Percentiles rank a stretch among this genome's conserved stretches.
These are phyloP conservation scores for Macaranga tanarius DNA, from an alignment of 441 rosid genomes.

Conservation along the genomic window DNA sequence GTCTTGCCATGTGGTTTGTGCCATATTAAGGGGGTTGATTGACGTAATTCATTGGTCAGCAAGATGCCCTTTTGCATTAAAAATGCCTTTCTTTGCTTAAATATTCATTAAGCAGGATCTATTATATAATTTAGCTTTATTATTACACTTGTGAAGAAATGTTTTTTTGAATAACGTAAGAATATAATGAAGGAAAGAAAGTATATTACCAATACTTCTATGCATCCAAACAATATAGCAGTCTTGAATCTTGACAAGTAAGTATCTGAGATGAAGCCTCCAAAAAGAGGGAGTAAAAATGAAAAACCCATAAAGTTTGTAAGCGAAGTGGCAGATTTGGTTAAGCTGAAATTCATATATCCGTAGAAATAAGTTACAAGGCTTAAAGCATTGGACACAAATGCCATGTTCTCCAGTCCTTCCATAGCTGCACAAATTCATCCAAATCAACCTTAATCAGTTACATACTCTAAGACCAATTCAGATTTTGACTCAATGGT, in stretches of 20 bases:
- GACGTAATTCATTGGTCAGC: too few species aligned
- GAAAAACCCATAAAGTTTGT: conserved; percentile 63
- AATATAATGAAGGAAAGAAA: not conserved
- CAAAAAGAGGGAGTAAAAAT: conserved; percentile 52
- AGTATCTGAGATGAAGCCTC: conserved; percentile 68
- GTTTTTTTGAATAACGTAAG: too few species aligned
- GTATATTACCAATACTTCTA: conserved; percentile 49
- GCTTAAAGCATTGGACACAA: conserved; percentile 45
- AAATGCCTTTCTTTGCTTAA: too few species aligned
- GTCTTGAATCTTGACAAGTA: conserved; percentile 61
- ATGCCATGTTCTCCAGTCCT: conserved; percentile 66
- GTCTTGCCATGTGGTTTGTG: too few species aligned
- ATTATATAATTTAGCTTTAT: too few species aligned
- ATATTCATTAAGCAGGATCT: too few species aligned
- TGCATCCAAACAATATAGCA: conserved; percentile 47
- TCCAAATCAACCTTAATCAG: not conserved
- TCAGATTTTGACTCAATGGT: too few species aligned
- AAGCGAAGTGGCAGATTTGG: conserved; percentile 57
- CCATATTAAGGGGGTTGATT: too few species aligned
- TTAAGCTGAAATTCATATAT: conserved; percentile 63
- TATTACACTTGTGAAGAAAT: too few species aligned
- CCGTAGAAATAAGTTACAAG: conserved; percentile 53
- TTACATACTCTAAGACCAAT: too few species aligned
- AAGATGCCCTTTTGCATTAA: too few species aligned
- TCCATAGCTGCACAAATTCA: conserved; percentile 39